Evolutionary conservation across 179 eudicot species (phyloP).

Genomic region (Gypsophila paniculata): DNA sequence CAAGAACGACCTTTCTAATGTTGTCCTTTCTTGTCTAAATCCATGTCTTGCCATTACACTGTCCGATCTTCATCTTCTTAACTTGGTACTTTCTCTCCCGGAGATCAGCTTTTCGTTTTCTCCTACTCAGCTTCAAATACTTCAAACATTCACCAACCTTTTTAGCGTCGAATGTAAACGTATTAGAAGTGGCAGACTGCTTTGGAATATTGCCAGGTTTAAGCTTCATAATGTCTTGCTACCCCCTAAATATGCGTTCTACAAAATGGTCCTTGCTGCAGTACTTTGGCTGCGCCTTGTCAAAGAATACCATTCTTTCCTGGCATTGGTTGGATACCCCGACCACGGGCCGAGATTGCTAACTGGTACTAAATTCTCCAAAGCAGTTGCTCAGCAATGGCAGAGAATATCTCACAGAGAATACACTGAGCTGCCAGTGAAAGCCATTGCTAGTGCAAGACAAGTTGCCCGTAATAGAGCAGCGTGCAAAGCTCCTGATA

Average conservation of each 20-base stretch:
- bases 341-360: constrained; percentile 40
- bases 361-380: constrained; percentile 27
- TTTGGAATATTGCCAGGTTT: constrained; percentile 71
- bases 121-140: constrained; percentile 44
- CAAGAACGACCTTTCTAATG: constrained; percentile 39
- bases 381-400: constrained; percentile 46
- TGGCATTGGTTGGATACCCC: constrained; percentile 60
- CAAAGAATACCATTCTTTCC: constrained; percentile 52
- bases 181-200: constrained; percentile 62
- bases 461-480: constrained; percentile 57
- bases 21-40: constrained; percentile 41
- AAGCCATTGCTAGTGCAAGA: constrained; percentile 68
- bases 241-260: constrained; percentile 38
- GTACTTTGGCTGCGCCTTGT: constrained; percentile 59
- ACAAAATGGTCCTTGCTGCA: constrained; percentile 44
- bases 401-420: constrained; percentile 50
- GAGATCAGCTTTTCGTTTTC: constrained; percentile 56
- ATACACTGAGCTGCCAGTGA: constrained; percentile 66
- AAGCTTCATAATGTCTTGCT: constrained; percentile 43
- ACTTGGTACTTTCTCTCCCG: constrained; percentile 43
- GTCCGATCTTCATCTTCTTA: constrained; percentile 47
- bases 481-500: constrained; percentile 26
- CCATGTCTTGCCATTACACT: constrained; percentile 39
- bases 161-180: constrained; percentile 33
- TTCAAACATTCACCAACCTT: constrained; percentile 35